These are phyloP conservation scores for Aphanoascus verrucosus DNA, from an alignment of 2,329 filamentous ascomycete genomes.

Conservation along the genomic window DNA sequence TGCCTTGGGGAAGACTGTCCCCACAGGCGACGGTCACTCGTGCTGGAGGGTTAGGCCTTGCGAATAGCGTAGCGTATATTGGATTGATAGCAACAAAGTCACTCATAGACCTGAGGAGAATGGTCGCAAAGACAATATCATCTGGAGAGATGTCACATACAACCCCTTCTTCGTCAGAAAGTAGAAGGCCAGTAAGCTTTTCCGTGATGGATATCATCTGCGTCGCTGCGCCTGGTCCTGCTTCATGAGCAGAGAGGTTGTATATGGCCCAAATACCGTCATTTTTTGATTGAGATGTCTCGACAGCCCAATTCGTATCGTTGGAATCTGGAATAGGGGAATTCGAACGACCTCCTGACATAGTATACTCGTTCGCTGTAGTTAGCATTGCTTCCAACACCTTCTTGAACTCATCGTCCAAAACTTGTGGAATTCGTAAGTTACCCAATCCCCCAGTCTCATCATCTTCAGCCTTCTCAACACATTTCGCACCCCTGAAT, in stretches of 20 bases:
- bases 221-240: conserved; percentile 30
- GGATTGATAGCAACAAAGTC: conserved; percentile 67
- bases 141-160: conserved; percentile 19
- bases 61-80: conserved; percentile 65
- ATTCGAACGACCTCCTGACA: background rate
- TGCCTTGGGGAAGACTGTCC: conserved; percentile 48
- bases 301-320: conserved; percentile 7
- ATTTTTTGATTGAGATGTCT: conserved; percentile 19
- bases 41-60: conserved; percentile 68
- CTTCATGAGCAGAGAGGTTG: conserved; percentile 30
- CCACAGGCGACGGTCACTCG: conserved; percentile 75
- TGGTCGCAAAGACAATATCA: conserved; percentile 41
- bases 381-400: conserved; percentile 25
- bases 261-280: conserved; percentile 27
- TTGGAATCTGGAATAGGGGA: background rate
- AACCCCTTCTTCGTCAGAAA: background rate
- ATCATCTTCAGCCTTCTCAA: conserved; percentile 32
- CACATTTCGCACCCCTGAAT: conserved; percentile 48
- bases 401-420: conserved; percentile 53
- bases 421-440: conserved; percentile 47
- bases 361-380: background rate
- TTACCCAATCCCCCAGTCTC: conserved; percentile 16
- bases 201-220: conserved; percentile 31
- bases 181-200: conserved; percentile 19
- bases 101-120: conserved; percentile 68